Percentiles rank a stretch among this genome's conserved stretches.
These are phyloP conservation scores for Diaporthe longicolla DNA, from an alignment of 2,329 filamentous ascomycete genomes.

Conservation along the genomic window DNA sequence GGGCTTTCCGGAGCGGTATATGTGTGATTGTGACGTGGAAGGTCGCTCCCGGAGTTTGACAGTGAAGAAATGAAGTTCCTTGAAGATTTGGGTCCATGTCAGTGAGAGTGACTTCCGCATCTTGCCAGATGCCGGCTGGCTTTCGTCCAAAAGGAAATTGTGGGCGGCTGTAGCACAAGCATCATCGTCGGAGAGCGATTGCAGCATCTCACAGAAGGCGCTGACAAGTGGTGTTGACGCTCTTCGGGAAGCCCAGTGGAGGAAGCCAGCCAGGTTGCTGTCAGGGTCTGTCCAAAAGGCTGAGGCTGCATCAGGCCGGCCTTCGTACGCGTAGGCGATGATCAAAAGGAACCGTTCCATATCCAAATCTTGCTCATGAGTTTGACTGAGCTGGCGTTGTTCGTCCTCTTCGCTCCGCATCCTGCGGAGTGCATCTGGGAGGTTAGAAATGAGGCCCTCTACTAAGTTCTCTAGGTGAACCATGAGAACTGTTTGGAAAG, in stretches of 20 bases:
- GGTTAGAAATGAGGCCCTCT: conserved; percentile 93
- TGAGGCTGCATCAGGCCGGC: conserved; percentile 84
- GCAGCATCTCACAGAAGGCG: conserved; percentile 96
- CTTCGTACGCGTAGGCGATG: conserved; percentile 92
- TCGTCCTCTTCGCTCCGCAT: conserved; percentile 92
- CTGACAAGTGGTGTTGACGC: conserved; percentile 97
- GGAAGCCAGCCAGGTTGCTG: conserved; percentile 92
- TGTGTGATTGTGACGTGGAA: conserved; percentile 64
- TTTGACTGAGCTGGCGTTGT: conserved; percentile 78
- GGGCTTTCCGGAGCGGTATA: conserved; percentile 72
- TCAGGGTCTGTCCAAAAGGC: conserved; percentile 95
- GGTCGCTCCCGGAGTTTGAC: conserved; percentile 83
- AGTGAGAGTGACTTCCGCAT: conserved; percentile 87
- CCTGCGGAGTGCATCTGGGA: conserved; percentile 90
- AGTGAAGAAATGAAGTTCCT: conserved; percentile 88
- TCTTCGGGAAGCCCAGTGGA: conserved; percentile 96
- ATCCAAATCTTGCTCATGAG: conserved; percentile 77
- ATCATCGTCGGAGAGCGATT: conserved; percentile 86
- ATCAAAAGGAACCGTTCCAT: conserved; percentile 93
- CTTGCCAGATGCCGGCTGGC: conserved; percentile 79
- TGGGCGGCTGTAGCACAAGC: conserved; percentile 89
- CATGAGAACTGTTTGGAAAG: conserved; percentile 82
- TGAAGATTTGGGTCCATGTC: conserved; percentile 94
- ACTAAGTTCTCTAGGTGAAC: conserved; percentile 88
- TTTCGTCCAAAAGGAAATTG: conserved; percentile 90